Evolutionary conservation across 306 rosid genomes (phyloP).

Genomic region (Biancaea sappan): DNA sequence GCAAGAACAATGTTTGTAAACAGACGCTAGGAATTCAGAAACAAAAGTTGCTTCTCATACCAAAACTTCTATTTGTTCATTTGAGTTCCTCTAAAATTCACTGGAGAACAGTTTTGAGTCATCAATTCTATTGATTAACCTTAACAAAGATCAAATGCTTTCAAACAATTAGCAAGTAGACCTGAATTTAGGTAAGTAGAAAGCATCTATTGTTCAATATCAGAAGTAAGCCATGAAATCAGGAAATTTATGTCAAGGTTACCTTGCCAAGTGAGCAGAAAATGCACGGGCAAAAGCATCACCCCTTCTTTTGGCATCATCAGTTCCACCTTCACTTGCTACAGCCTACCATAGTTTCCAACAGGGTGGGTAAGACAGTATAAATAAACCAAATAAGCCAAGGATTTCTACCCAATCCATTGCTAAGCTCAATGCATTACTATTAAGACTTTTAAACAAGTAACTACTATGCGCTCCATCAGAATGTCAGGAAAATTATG

Average conservation of each 20-base stretch:
- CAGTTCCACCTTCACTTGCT: constrained; percentile 99
- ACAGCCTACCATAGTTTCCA: constrained; percentile 72
- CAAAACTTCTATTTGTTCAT: not conserved
- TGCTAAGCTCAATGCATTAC: not conserved
- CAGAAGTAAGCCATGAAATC: constrained; percentile 22
- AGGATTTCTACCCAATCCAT: constrained; percentile 20
- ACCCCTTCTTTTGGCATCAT: constrained; percentile 97
- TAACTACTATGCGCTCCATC: not conserved
- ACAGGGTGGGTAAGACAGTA: constrained; percentile 12
- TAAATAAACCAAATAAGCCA: constrained; percentile 19
- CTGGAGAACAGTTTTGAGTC: constrained; percentile 1
- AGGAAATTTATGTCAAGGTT: constrained; percentile 23
- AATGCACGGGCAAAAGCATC: constrained; percentile 96
- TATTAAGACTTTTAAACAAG: not conserved
- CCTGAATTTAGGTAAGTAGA: constrained; percentile 4
- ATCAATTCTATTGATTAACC: constrained; percentile 1
- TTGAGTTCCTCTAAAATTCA: constrained; percentile 13
- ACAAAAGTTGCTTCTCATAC: constrained; percentile 1
- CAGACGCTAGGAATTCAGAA: not conserved
- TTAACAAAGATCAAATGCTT: constrained; percentile 13
- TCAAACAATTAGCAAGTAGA: not conserved
- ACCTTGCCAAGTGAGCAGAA: constrained; percentile 96
- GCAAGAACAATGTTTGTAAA: not conserved
- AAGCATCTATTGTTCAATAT: constrained; percentile 22
- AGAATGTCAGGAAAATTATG: not conserved